phyloP scores from a whole-genome alignment of 2,329 filamentous ascomycete genomes.

The Tolypocladium paradoxum region DNA sequence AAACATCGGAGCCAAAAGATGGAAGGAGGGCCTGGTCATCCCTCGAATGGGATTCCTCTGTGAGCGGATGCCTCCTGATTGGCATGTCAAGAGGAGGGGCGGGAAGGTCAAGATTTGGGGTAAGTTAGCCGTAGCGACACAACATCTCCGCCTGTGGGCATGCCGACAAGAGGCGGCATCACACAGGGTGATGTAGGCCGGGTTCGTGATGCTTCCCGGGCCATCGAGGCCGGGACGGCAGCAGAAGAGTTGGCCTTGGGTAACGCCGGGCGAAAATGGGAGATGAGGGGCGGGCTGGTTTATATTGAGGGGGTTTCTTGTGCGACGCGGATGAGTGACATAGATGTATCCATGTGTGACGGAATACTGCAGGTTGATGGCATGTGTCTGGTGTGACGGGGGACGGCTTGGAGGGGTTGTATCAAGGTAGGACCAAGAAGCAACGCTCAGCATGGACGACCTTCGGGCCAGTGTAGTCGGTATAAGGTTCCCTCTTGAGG shows the following conservation, averaged over 20 bases:
- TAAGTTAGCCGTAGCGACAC: background rate
- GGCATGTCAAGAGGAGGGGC: background rate
- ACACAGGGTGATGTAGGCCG: background rate
- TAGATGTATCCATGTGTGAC: background rate
- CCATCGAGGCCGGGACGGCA: background rate
- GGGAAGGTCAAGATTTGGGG: background rate
- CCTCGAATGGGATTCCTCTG: background rate
- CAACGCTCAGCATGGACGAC: background rate
- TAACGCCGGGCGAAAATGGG: slow-evolving; percentile 1
- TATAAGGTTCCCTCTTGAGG: background rate
- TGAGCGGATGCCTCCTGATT: background rate
- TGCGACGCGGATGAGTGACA: background rate
- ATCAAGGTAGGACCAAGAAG: background rate
- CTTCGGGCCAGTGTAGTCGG: background rate
- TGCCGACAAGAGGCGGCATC: background rate
- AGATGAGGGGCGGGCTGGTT: background rate
- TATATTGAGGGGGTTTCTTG: background rate
- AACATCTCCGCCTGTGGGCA: background rate
- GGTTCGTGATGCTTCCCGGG: background rate
- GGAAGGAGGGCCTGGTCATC: background rate
- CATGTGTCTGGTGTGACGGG: slow-evolving; percentile 1
- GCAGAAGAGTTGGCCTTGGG: background rate
- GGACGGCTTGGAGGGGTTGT: background rate
- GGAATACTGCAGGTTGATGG: slow-evolving; percentile 1
- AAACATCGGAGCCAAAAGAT: background rate